phyloP scores from a whole-genome alignment of 2,329 filamentous ascomycete genomes.

The Cladosporium phlei region DNA sequence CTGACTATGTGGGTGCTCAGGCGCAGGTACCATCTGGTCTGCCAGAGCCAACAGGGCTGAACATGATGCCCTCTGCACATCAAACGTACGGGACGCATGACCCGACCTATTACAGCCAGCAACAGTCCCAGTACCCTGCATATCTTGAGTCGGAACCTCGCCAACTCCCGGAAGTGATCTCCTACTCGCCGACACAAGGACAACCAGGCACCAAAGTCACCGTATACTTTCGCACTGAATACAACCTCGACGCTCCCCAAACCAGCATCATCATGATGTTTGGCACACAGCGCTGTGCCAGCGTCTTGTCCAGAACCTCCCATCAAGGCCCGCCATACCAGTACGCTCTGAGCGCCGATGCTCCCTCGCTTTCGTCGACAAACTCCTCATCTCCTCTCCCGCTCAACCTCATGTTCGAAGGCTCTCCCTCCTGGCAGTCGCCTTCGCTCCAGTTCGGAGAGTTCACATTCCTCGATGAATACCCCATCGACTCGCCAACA shows the following conservation, averaged over 20 bases:
- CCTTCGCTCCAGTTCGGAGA: conserved; percentile 54
- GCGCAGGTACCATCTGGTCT: conserved; percentile 48
- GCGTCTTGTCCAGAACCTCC: conserved; percentile 56
- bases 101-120: conserved; percentile 45
- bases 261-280: conserved; percentile 61
- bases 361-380: conserved; percentile 60
- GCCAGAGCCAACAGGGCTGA: conserved; percentile 39
- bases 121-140: conserved; percentile 60
- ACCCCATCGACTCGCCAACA: conserved; percentile 24
- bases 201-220: conserved; percentile 64
- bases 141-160: conserved; percentile 61
- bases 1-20: conserved; percentile 46
- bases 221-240: conserved; percentile 69
- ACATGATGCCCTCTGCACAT: conserved; percentile 38
- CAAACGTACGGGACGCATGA: conserved; percentile 46
- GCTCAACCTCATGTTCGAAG: conserved; percentile 54
- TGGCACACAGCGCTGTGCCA: conserved; percentile 68
- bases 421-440: conserved; percentile 26
- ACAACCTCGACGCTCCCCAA: conserved; percentile 61
- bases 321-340: conserved; percentile 56
- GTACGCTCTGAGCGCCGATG: conserved; percentile 68
- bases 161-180: conserved; percentile 60
- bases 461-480: conserved; percentile 51
- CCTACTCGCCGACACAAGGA: conserved; percentile 66
- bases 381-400: conserved; percentile 54